Evolutionary conservation across 495 filamentous ascomycete genomes (phyloP), one percentile per base, ranked within the genome.

Genomic region (Xylaria curta): DNA sequence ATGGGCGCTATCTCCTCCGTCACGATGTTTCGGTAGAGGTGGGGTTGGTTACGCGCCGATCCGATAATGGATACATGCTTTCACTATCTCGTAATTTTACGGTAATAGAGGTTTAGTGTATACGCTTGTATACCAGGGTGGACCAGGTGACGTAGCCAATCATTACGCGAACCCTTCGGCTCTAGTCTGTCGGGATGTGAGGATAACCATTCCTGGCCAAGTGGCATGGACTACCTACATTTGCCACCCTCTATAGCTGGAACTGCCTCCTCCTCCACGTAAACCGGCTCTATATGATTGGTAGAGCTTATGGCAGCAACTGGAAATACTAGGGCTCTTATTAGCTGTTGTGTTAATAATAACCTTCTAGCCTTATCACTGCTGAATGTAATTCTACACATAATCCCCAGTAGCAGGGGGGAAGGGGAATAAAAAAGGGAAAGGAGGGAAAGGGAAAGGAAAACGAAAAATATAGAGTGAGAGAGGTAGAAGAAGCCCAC

Each of bases 101-200:
- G 40, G 28, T 64, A 42, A 70, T 61, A 49, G 1, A 33, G 24
- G 24, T 5, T 49, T 19, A 28, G 58, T 60, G 24, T 49, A 47
- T 21, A 47, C 42, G 26, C 62, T 65, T 65, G 60, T 17, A 33
- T 40, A 67, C 56, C 31, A 4, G 1, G 31, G 65, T 67, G 65
- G 65, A 49, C 36, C 28, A 67, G 12, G 49, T 67, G 65, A 67
- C 65, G 65, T 67, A 54, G 33, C 65, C 33, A 67, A 54, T 67
- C 47, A 24, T 26, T 5, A n/a, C 0, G 12, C 36, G 26, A 56
- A 10, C 17, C 8, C 47, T 36, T 12, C 47, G 10, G 46, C 19
- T 38, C 19, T n/a, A 13, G 33, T 56, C 26, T 15, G 33, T 53
- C 28, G 13, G 46, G 26, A 33, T 12, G 38, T 21, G 17, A 26